Evolutionary conservation across 306 rosid species (phyloP).

Genomic region (Prunus mira): DNA sequence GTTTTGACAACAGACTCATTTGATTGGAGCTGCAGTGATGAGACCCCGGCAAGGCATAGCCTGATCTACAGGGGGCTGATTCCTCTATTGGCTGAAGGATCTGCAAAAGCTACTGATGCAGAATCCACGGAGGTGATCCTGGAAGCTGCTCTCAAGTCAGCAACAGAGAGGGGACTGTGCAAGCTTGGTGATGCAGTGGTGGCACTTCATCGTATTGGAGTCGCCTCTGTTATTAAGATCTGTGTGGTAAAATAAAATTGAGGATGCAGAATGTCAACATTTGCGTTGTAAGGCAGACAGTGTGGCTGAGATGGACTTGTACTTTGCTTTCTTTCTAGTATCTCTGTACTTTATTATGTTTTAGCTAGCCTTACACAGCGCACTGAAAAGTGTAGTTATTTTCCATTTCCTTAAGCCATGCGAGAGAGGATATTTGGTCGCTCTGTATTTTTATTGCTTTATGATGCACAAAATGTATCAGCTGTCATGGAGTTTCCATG

Average conservation of each 20-base stretch:
- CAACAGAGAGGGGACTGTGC: slow-evolving; percentile 64
- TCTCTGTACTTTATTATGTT: slow-evolving; percentile 19
- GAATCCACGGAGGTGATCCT: slow-evolving; percentile 91
- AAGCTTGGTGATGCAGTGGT: slow-evolving; percentile 83
- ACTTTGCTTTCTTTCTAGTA: slow-evolving; percentile 20
- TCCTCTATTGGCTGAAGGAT: slow-evolving; percentile 91
- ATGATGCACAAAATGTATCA: neutral
- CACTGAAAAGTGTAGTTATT: slow-evolving; percentile 14
- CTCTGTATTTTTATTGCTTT: slow-evolving; percentile 11
- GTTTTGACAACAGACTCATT: slow-evolving; percentile 80
- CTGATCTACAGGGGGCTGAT: slow-evolving; percentile 86
- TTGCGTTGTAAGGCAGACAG: neutral
- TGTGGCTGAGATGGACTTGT: slow-evolving; percentile 13
- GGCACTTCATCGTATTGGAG: slow-evolving; percentile 89
- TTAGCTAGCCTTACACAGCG: slow-evolving; percentile 22
- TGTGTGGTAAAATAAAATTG: slow-evolving; percentile 61
- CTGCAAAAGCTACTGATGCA: slow-evolving; percentile 98
- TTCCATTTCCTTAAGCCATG: neutral
- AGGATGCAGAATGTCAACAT: slow-evolving; percentile 18
- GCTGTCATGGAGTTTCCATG: slow-evolving; percentile 4
- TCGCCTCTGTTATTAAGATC: slow-evolving; percentile 88
- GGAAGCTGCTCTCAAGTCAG: slow-evolving; percentile 90
- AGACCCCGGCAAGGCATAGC: slow-evolving; percentile 92
- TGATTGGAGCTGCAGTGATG: slow-evolving; percentile 93
- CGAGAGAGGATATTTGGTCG: slow-evolving; percentile 6